Percentiles rank a stretch among this genome's conserved stretches.
Conservation (phyloP, 2,329 filamentous ascomycete species). For the Salinomyces thailandicus region DNA sequence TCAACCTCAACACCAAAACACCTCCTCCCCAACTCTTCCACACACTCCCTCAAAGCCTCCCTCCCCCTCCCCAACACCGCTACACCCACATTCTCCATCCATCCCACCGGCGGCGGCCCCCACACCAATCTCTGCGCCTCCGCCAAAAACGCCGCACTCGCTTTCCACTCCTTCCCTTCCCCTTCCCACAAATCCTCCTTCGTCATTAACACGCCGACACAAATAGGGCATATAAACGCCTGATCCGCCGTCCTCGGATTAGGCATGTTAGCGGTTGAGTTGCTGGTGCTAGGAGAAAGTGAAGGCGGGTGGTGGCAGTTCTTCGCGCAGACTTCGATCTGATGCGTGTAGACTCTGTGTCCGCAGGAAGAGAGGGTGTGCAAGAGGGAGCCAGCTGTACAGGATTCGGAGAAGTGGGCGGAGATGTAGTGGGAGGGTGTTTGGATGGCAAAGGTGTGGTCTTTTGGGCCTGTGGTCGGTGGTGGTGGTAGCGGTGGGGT, state of each 20-base stretch:
- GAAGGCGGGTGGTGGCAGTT: constrained; percentile 1
- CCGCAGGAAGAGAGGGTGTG: constrained; percentile 2
- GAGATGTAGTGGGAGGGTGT: not conserved
- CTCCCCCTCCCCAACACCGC: not conserved
- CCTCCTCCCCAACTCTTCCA: not conserved
- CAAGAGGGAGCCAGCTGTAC: constrained; percentile 1
- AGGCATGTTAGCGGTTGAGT: not conserved
- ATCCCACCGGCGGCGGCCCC: not conserved
- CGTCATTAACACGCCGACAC: not conserved
- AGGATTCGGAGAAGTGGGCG: not conserved
- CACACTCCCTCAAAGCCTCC: not conserved
- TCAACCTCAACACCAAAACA: too few species aligned
- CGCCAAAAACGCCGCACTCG: too few species aligned
- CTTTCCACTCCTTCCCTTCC: too few species aligned
- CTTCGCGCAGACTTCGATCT: not conserved
- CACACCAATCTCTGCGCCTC: not conserved
- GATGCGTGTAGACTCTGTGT: not conserved
- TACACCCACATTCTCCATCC: not conserved
- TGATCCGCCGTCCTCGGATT: not conserved
- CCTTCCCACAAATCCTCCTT: not conserved
- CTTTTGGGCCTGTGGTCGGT: too few species aligned
- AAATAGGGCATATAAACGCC: not conserved
- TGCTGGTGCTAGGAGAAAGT: not conserved
- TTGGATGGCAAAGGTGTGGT: too few species aligned
- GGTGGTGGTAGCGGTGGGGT: too few species aligned